Conservation (phyloP, 768 basidiomycete genomes). For the Leccinellum rugosiceps region DNA sequence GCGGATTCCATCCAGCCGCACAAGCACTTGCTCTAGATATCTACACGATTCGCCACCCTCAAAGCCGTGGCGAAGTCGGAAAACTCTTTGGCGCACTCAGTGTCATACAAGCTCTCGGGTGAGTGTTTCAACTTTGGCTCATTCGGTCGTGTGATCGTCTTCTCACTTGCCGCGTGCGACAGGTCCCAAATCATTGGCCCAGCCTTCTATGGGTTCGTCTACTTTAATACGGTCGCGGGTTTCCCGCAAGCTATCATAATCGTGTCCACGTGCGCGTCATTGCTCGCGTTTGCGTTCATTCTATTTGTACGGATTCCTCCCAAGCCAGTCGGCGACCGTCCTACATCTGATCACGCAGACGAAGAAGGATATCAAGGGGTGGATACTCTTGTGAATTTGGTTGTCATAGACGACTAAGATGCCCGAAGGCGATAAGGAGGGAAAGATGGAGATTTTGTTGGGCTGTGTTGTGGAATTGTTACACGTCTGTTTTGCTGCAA, state of each 20-base stretch:
- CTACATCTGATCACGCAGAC: neutral
- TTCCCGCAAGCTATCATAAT: constrained; percentile 72
- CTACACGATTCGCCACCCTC: constrained; percentile 49
- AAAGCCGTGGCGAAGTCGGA: constrained; percentile 52
- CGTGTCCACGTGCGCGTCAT: constrained; percentile 41
- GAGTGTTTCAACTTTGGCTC: constrained; percentile 9
- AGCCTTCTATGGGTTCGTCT: constrained; percentile 67
- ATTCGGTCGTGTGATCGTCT: neutral
- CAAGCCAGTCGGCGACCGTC: neutral
- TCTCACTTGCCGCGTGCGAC: constrained; percentile 3
- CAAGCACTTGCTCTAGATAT: constrained; percentile 72
- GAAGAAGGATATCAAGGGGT: constrained; percentile 2
- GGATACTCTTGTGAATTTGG: neutral
- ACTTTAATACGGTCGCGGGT: constrained; percentile 63
- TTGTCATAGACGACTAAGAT: neutral
- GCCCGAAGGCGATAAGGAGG: constrained; percentile 4
- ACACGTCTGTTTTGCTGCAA: neutral
- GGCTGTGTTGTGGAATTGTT: neutral
- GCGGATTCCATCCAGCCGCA: constrained; percentile 61
- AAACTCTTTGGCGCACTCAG: constrained; percentile 78
- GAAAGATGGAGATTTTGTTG: neutral
- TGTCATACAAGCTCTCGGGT: constrained; percentile 70
- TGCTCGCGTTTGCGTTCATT: constrained; percentile 44
- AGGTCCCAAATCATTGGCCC: constrained; percentile 73
- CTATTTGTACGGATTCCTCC: constrained; percentile 44